phyloP scores from a whole-genome alignment of 768 basidiomycete species.

The Paxillus rubicundulus region DNA sequence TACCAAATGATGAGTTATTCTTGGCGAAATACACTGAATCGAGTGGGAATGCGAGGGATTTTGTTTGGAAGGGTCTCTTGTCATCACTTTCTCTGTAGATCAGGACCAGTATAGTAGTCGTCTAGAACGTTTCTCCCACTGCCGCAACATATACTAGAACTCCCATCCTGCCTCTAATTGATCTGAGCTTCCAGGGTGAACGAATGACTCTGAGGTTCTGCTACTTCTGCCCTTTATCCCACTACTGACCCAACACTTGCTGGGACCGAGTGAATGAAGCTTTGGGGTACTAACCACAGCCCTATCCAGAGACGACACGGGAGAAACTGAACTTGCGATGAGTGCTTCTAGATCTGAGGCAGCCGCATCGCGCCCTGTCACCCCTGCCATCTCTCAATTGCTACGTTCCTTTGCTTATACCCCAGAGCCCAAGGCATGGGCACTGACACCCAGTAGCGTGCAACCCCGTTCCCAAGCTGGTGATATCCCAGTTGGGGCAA shows the following conservation, averaged over 20 bases:
- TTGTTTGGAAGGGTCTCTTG: constrained; percentile 67
- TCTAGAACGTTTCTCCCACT: background rate
- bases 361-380: background rate
- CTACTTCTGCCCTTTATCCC: too few species aligned
- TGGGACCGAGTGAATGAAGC: too few species aligned
- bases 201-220: too few species aligned
- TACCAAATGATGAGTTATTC: constrained; percentile 65
- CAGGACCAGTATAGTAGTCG: background rate
- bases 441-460: background rate
- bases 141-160: too few species aligned
- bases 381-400: constrained; percentile 8
- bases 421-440: constrained; percentile 4
- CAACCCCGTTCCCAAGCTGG: background rate
- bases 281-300: too few species aligned
- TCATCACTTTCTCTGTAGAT: constrained; percentile 25
- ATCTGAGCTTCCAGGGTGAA: too few species aligned
- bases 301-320: too few species aligned
- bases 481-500: too few species aligned
- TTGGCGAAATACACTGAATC: constrained; percentile 76
- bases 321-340: too few species aligned
- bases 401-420: constrained; percentile 14
- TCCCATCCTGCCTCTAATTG: too few species aligned
- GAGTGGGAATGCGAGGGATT: constrained; percentile 75
- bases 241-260: too few species aligned
- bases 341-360: too few species aligned